phyloP scores from a whole-genome alignment of 1,139 yeast genomes.

The Cylindricascospora bacillispora region DNA sequence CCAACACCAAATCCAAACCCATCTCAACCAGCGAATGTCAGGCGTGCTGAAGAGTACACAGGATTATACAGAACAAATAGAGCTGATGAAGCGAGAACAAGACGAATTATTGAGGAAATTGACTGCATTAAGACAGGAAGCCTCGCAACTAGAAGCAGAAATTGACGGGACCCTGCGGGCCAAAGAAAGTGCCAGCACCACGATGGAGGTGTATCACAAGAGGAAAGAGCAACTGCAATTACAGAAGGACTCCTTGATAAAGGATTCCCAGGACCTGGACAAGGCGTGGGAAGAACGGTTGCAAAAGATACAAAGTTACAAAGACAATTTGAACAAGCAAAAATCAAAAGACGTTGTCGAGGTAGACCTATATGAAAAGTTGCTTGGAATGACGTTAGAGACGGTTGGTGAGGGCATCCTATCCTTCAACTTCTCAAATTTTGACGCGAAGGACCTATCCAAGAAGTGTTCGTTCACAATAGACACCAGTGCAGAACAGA shows the following conservation, averaged over 20 bases:
- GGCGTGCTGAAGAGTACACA: too few relatives aligned
- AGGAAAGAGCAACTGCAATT: constrained; percentile 11
- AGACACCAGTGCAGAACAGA: background rate
- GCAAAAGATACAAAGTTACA: constrained; percentile 13
- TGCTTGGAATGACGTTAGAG: constrained; percentile 18
- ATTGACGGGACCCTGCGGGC: background rate
- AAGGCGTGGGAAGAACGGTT: constrained; percentile 14
- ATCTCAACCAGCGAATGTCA: too few relatives aligned
- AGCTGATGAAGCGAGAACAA: too few relatives aligned
- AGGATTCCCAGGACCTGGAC: constrained; percentile 13
- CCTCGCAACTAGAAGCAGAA: background rate
- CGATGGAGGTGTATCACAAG: constrained; percentile 11
- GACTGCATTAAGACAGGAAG: background rate
- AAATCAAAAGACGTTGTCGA: constrained; percentile 17
- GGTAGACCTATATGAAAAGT: constrained; percentile 16
- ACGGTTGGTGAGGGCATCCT: constrained; percentile 14
- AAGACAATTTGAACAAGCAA: constrained; percentile 15
- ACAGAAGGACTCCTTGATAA: constrained; percentile 9
- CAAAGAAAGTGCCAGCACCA: constrained; percentile 5
- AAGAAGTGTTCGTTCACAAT: background rate
- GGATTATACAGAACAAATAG: too few relatives aligned
- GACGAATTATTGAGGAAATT: too few relatives aligned
- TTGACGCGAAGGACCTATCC: constrained; percentile 3
- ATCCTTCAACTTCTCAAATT: constrained; percentile 13
- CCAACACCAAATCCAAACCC: background rate